phyloP scores from a whole-genome alignment of 352 stramenopile genomes.

The Phytopythium vexans region DNA sequence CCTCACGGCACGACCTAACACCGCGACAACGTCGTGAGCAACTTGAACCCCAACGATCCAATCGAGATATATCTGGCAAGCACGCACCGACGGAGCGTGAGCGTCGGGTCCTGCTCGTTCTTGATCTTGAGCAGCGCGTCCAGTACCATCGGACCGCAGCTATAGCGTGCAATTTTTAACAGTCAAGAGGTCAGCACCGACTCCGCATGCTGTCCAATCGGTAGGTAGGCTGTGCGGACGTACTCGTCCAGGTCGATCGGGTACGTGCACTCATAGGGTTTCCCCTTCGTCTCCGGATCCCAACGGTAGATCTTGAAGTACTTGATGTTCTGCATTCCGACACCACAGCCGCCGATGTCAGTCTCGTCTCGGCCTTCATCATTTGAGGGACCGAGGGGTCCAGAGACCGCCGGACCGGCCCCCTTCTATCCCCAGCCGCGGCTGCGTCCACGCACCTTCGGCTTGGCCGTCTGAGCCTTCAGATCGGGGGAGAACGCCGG shows the following conservation, averaged over 20 bases:
- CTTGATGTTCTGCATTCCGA: constrained; percentile 89
- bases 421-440: background rate
- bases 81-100: constrained; percentile 94
- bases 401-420: background rate
- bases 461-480: constrained; percentile 68
- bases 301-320: constrained; percentile 99
- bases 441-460: constrained; percentile 50
- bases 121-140: constrained; percentile 99
- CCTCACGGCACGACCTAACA: constrained; percentile 95
- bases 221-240: constrained; percentile 15
- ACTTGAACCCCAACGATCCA: background rate
- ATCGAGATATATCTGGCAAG: background rate
- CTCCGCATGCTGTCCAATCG: background rate
- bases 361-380: too few relatives aligned
- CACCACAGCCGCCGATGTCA: too few relatives aligned
- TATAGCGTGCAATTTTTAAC: constrained; percentile 16
- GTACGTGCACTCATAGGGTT: constrained; percentile 96
- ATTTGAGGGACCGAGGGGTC: too few relatives aligned
- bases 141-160: constrained; percentile 97
- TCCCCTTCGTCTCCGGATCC: constrained; percentile 94
- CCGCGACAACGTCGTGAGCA: constrained; percentile 2
- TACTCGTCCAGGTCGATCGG: constrained; percentile 97
- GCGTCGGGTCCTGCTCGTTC: constrained; percentile 97
- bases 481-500: constrained; percentile 53
- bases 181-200: background rate